Percentiles rank a stretch among this genome's conserved stretches.
These are phyloP conservation scores for Mucor indicus DNA, from an alignment of 371 early-diverging fungal genomes.

Conservation along the genomic window DNA sequence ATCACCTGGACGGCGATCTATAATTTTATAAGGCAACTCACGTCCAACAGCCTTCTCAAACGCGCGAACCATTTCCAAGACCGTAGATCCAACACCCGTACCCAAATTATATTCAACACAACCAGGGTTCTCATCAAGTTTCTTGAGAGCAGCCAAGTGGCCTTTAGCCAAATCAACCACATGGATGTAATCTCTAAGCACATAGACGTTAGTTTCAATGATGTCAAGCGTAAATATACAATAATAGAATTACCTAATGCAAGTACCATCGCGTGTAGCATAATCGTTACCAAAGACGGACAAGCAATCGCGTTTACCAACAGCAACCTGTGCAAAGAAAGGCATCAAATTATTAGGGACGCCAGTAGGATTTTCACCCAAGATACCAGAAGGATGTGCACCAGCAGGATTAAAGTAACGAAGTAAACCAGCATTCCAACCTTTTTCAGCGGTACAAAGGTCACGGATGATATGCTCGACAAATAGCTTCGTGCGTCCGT, in stretches of 20 bases:
- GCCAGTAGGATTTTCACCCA: slow-evolving; percentile 85
- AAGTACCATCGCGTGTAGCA: slow-evolving; percentile 82
- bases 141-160: slow-evolving; percentile 79
- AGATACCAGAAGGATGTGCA: slow-evolving; percentile 80
- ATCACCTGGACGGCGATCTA: slow-evolving; percentile 76
- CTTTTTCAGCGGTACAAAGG: slow-evolving; percentile 55
- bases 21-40: slow-evolving; percentile 61
- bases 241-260: slow-evolving; percentile 79
- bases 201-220: too few relatives aligned
- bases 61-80: slow-evolving; percentile 81
- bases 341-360: slow-evolving; percentile 90
- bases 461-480: slow-evolving; percentile 81
- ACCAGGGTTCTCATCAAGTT: slow-evolving; percentile 51
- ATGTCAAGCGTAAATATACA: too few relatives aligned
- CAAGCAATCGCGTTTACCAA: slow-evolving; percentile 69
- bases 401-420: slow-evolving; percentile 92
- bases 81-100: slow-evolving; percentile 82
- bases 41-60: slow-evolving; percentile 70
- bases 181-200: slow-evolving; percentile 79
- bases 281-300: slow-evolving; percentile 84
- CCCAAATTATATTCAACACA: slow-evolving; percentile 85
- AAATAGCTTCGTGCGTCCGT: slow-evolving; percentile 84
- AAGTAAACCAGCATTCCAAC: slow-evolving; percentile 72
- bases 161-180: slow-evolving; percentile 86
- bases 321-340: slow-evolving; percentile 76